Evolutionary conservation across 2,329 filamentous ascomycete genomes (phyloP), one percentile per base, ranked within the genome.

Genomic region (Paecilomyces sp.): DNA sequence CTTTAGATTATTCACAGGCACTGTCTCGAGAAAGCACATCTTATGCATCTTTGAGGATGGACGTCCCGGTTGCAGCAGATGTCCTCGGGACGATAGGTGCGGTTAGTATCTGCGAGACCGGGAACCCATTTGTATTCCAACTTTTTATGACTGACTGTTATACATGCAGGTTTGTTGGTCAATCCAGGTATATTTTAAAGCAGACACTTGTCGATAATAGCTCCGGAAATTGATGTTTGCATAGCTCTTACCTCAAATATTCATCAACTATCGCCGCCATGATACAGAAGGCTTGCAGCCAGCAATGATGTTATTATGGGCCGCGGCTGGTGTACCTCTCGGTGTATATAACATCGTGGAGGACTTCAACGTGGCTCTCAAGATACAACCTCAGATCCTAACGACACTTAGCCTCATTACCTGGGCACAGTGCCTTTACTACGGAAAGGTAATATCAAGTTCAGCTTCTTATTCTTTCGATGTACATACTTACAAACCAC

Each of bases 251-350:
- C 87, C 88, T 0, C 88, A 90, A 68, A 88, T 90, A 55, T 70
- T 86, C 34, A 82, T 88, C 66, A 90, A 90, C 66, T 85, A 87
- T 66, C 80, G 83, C 3, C 79, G 87, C 1, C 86, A 89, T 69
- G 80, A 88, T 75, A 86, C 86, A 1, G 82, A 78, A 0, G 87
- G 87, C 0, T 77, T 90, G 0, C 86, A 89, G 56, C 81, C 84
- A 0, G 84, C 84, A 0, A 89, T 90, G 87, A 89, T 90, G 86
- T 82, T 90, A 69, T 78, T 89, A 1, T 90, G 87, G 41, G 41
- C 41, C 82, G 85, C 85, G 0, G 87, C 87, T 1, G 87, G 87
- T 0, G 83, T 89, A 0, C 87, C 87, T 0, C 76, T 90, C 0
- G 88, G 87, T 1, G 81, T 84, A 12, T 85, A 85, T 69, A 84